These are phyloP conservation scores for Globisporangium heterothallicum DNA, from an alignment of 352 stramenopile genomes.

Conservation along the genomic window DNA sequence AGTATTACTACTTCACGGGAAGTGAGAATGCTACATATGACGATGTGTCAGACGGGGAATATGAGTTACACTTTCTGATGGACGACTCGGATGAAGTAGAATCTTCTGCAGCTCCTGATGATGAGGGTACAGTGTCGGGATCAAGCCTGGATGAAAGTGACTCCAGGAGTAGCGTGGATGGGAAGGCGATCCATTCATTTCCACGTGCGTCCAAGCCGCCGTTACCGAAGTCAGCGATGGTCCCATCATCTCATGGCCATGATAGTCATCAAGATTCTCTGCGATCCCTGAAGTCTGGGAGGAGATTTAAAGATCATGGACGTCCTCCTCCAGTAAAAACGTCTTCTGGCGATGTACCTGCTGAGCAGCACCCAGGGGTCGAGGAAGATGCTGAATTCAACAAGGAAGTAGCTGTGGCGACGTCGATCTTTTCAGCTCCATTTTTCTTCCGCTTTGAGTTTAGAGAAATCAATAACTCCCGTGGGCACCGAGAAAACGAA, in stretches of 20 bases:
- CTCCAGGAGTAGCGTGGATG: not conserved
- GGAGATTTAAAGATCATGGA: conserved; percentile 8
- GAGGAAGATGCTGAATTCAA: conserved; percentile 81
- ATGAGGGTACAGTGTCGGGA: not conserved
- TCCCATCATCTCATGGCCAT: not conserved
- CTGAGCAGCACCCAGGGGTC: conserved; percentile 29
- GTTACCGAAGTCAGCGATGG: conserved; percentile 8
- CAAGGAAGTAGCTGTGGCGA: conserved; percentile 78
- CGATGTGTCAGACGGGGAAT: conserved; percentile 47
- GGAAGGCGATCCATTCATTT: conserved; percentile 3
- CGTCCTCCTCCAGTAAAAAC: conserved; percentile 24
- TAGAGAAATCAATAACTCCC: conserved; percentile 38
- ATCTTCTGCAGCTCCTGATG: conserved; percentile 17
- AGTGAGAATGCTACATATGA: conserved; percentile 54
- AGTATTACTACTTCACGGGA: conserved; percentile 83
- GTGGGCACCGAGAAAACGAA: conserved; percentile 6
- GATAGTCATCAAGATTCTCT: not conserved
- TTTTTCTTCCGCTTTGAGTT: conserved; percentile 87
- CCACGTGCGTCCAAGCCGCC: conserved; percentile 13
- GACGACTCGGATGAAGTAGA: conserved; percentile 49
- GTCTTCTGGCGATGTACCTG: conserved; percentile 17
- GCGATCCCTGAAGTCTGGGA: not conserved
- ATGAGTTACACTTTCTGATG: conserved; percentile 58
- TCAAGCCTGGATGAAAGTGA: not conserved
- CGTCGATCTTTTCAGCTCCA: conserved; percentile 74